Evolutionary conservation across 2,329 filamentous ascomycete genomes (phyloP).

Genomic region (Aspergillus glaucus): DNA sequence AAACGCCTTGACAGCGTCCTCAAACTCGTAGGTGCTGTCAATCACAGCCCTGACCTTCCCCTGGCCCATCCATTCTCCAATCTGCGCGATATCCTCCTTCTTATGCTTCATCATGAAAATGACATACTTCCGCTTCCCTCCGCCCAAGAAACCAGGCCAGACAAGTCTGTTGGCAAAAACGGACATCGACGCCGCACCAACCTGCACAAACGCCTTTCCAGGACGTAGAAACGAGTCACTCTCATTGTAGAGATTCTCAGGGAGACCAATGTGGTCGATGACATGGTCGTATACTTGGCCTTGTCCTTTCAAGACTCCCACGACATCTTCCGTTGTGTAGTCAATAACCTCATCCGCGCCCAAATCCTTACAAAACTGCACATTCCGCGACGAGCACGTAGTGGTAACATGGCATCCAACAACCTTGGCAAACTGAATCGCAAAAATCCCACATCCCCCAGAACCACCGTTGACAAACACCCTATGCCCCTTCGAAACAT

Average conservation of each 20-base stretch:
- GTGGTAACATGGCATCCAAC: conserved; percentile 55
- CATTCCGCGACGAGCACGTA: conserved; percentile 54
- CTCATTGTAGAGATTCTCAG: conserved; percentile 48
- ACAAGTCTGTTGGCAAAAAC: conserved; percentile 33
- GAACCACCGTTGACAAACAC: conserved; percentile 61
- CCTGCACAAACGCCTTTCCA: conserved; percentile 47
- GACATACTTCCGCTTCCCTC: conserved; percentile 38
- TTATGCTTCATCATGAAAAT: conserved; percentile 31
- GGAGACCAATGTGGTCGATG: conserved; percentile 53
- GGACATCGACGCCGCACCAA: conserved; percentile 37
- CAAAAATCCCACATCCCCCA: conserved; percentile 56
- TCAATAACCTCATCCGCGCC: conserved; percentile 61
- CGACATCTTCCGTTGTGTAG: conserved; percentile 49
- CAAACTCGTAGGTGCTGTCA: conserved; percentile 51
- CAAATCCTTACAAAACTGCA: conserved; percentile 50
- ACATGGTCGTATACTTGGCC: conserved; percentile 48
- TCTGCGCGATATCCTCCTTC: conserved; percentile 41
- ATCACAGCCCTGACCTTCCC: conserved; percentile 53
- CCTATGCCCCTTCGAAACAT: conserved; percentile 46
- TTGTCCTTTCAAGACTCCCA: conserved; percentile 41
- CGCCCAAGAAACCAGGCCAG: conserved; percentile 45
- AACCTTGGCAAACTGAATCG: conserved; percentile 58
- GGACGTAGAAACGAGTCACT: conserved; percentile 47
- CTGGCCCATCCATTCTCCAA: conserved; percentile 52
- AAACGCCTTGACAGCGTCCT: conserved; percentile 53